A percentile compares a stretch with the other conserved stretches of the same genome.
phyloP scores from a whole-genome alignment of 352 stramenopile genomes.

The Pythium brachiatum region DNA sequence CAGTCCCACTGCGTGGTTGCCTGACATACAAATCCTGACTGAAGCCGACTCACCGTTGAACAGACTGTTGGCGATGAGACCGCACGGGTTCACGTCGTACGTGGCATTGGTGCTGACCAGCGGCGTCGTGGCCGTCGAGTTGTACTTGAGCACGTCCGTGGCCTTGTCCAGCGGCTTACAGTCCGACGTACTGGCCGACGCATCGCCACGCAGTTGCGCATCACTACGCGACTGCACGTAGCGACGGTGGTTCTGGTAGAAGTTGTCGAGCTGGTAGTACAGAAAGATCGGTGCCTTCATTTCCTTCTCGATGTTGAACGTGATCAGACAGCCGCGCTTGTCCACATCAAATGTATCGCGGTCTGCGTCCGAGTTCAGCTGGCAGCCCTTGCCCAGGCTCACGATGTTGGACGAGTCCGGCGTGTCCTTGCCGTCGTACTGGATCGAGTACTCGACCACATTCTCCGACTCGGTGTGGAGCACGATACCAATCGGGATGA shows the following conservation, averaged over 20 bases:
- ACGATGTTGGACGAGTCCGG: constrained; percentile 57
- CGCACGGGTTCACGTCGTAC: constrained; percentile 95
- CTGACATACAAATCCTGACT: not conserved
- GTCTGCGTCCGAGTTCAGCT: constrained; percentile 52
- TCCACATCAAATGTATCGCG: constrained; percentile 65
- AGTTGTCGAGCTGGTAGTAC: constrained; percentile 99
- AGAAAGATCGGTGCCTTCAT: constrained; percentile 97
- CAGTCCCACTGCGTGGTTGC: not conserved
- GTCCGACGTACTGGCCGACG: constrained; percentile 51
- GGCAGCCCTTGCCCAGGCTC: constrained; percentile 56
- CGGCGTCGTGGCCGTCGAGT: constrained; percentile 51
- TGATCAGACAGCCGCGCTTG: constrained; percentile 70
- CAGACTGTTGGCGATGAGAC: constrained; percentile 97
- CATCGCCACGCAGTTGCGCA: constrained; percentile 83
- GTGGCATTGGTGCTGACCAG: constrained; percentile 25
- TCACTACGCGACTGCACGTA: constrained; percentile 92
- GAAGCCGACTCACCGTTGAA: constrained; percentile 97
- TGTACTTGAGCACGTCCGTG: constrained; percentile 59
- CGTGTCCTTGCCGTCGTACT: constrained; percentile 81
- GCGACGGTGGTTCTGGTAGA: constrained; percentile 98
- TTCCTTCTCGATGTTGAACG: constrained; percentile 87
- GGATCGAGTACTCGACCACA: constrained; percentile 89
- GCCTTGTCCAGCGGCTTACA: constrained; percentile 80
- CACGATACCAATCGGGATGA: constrained; percentile 93
- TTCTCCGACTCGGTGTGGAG: constrained; percentile 86